phyloP scores from a whole-genome alignment of 192 early-diverging fungal genomes.

The Backusella tuberculispora region DNA sequence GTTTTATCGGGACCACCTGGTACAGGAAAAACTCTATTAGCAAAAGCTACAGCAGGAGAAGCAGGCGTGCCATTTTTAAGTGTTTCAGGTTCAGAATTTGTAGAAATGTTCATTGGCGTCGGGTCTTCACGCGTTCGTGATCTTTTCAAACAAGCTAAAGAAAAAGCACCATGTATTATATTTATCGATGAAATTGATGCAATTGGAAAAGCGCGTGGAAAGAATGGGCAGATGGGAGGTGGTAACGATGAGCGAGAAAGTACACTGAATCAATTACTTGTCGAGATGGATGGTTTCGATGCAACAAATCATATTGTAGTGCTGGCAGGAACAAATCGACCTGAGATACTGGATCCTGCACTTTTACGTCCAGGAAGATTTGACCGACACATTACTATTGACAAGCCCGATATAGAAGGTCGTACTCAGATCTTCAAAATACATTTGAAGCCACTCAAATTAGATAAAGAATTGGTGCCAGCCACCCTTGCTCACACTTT shows the following conservation, averaged over 20 bases:
- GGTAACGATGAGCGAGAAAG: conserved; percentile 98
- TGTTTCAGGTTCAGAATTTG: conserved; percentile 98
- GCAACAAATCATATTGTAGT: conserved; percentile 90
- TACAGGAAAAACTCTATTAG: conserved; percentile 96
- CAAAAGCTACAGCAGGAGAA: conserved; percentile 99
- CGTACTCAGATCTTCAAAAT: conserved; percentile 94
- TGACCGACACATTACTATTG: conserved; percentile 97
- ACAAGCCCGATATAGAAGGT: conserved; percentile 96
- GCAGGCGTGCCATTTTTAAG: conserved; percentile 96
- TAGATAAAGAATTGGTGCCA: conserved; percentile 80
- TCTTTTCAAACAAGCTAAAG: conserved; percentile 95
- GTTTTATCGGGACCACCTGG: conserved; percentile 91
- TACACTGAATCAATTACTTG: conserved; percentile 96
- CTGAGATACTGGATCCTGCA: conserved; percentile 97
- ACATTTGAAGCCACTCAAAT: conserved; percentile 90
- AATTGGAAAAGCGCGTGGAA: conserved; percentile 96
- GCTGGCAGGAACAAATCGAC: conserved; percentile 95
- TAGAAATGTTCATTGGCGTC: conserved; percentile 99
- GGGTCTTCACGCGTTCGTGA: conserved; percentile 93
- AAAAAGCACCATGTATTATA: conserved; percentile 97
- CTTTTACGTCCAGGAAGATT: conserved; percentile 97
- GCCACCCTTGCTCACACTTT: conserved; percentile 79
- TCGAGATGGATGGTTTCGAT: conserved; percentile 99
- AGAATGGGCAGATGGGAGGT: conserved; percentile 74
- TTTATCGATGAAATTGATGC: conserved; percentile 99